phyloP scores from a whole-genome alignment of 495 filamentous ascomycete genomes.

The Penicillium waksmanii region DNA sequence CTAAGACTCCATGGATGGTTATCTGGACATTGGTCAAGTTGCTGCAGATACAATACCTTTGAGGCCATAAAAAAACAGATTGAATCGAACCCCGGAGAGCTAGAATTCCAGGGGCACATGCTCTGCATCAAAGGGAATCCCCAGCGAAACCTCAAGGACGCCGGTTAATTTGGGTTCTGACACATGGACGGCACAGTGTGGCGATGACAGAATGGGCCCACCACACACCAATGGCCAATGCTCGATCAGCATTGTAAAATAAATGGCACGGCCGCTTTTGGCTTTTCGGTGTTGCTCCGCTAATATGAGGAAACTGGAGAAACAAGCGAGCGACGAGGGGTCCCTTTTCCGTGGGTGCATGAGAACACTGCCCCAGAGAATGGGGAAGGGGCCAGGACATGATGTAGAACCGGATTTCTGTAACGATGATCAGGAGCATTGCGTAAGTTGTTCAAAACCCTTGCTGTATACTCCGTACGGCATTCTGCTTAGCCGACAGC shows the following conservation, averaged over 20 bases:
- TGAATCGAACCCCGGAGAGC: no score
- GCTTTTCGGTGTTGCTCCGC: conserved; percentile 1
- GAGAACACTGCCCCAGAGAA: conserved; percentile 2
- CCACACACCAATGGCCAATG: neutral
- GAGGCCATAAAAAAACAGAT: no score
- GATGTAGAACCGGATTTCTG: neutral
- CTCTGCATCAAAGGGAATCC: no score
- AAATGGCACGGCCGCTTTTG: conserved; percentile 5
- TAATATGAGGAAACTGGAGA: conserved; percentile 1
- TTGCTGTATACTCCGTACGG: neutral
- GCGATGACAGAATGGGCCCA: conserved; percentile 22
- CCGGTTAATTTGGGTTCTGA: neutral
- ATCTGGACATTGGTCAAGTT: conserved; percentile 1
- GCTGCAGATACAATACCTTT: neutral
- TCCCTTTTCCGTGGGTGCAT: neutral
- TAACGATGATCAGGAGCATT: conserved; percentile 9
- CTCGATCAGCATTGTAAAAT: conserved; percentile 5
- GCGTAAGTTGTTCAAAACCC: conserved; percentile 1
- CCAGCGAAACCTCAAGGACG: neutral
- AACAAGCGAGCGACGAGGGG: neutral
- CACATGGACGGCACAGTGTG: conserved; percentile 5
- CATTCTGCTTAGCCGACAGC: neutral
- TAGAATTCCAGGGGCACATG: no score
- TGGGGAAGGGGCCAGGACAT: neutral
- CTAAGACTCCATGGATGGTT: neutral